These are phyloP conservation scores for Alternaria infectoria DNA, from an alignment of 2,329 filamentous ascomycete species.

Conservation along the genomic window DNA sequence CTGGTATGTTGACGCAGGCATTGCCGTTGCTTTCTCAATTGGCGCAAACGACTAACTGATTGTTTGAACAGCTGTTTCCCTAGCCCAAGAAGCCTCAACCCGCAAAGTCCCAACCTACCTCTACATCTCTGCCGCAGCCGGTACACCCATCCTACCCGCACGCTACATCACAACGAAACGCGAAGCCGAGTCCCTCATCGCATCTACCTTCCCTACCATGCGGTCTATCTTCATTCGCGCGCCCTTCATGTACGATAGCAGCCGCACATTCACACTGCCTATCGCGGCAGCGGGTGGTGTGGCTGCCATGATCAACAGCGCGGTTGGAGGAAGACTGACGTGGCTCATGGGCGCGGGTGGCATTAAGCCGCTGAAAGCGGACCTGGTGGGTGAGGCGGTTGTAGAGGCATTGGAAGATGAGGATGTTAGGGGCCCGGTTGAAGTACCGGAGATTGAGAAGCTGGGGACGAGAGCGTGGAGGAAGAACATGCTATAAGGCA, in stretches of 20 bases:
- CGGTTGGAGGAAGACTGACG: constrained; percentile 77
- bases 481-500: constrained; percentile 76
- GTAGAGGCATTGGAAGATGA: constrained; percentile 85
- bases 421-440: constrained; percentile 74
- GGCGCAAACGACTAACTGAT: background rate
- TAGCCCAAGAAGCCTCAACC: constrained; percentile 76
- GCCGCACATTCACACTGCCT: constrained; percentile 80
- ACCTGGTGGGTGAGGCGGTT: constrained; percentile 85
- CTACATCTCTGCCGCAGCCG: constrained; percentile 87
- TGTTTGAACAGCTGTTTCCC: constrained; percentile 66
- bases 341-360: constrained; percentile 81
- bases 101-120: constrained; percentile 74
- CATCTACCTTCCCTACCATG: constrained; percentile 74
- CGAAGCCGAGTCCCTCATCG: constrained; percentile 81
- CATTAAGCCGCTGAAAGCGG: constrained; percentile 85
- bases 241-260: constrained; percentile 87
- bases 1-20: constrained; percentile 49
- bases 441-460: constrained; percentile 79
- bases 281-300: constrained; percentile 79
- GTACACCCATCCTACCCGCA: constrained; percentile 80
- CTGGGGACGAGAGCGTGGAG: constrained; percentile 86
- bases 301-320: constrained; percentile 76
- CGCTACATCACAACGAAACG: constrained; percentile 92
- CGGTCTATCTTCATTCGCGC: constrained; percentile 83
- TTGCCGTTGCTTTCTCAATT: no score